A percentile compares a stretch with the other conserved stretches of the same genome.
These are phyloP conservation scores for Urostyla sp. DNA, from an alignment of 73 alveolate genomes.

Conservation along the genomic window DNA sequence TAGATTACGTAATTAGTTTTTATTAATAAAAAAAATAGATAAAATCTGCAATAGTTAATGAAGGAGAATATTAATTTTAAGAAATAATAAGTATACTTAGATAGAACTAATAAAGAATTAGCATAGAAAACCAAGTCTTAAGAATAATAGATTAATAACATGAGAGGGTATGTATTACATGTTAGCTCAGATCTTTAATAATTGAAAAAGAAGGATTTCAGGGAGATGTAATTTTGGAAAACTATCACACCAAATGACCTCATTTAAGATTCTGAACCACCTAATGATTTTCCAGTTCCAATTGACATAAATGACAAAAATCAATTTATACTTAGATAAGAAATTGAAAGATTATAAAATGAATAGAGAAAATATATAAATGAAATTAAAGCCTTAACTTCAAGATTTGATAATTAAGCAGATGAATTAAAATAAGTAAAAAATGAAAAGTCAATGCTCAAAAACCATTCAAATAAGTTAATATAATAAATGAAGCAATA, in stretches of 20 bases:
- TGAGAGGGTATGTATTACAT: conserved; percentile 27
- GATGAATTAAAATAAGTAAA: not conserved
- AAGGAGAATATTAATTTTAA: conserved; percentile 12
- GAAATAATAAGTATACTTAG: conserved; percentile 7
- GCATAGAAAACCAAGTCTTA: not conserved
- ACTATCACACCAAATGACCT: not conserved
- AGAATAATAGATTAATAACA: not conserved
- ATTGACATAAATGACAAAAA: conserved; percentile 49
- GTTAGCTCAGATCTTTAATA: conserved; percentile 7
- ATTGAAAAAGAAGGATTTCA: conserved; percentile 25
- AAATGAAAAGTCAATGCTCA: not conserved
- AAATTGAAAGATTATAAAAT: conserved; percentile 37
- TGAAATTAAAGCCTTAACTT: not conserved
- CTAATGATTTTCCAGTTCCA: conserved; percentile 52
- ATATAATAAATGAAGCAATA: conserved; percentile 28
- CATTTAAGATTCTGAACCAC: conserved; percentile 46
- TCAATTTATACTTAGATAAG: conserved; percentile 26
- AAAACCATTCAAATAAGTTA: conserved; percentile 7
- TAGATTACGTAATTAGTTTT: not conserved
- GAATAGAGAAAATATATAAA: conserved; percentile 7
- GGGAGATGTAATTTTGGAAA: conserved; percentile 30
- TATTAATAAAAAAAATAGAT: not conserved
- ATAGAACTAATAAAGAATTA: conserved; percentile 18
- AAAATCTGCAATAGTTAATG: not conserved
- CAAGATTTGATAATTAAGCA: not conserved